Conservation (phyloP, 495 filamentous ascomycete genomes). For the Penicillium paradoxum region DNA sequence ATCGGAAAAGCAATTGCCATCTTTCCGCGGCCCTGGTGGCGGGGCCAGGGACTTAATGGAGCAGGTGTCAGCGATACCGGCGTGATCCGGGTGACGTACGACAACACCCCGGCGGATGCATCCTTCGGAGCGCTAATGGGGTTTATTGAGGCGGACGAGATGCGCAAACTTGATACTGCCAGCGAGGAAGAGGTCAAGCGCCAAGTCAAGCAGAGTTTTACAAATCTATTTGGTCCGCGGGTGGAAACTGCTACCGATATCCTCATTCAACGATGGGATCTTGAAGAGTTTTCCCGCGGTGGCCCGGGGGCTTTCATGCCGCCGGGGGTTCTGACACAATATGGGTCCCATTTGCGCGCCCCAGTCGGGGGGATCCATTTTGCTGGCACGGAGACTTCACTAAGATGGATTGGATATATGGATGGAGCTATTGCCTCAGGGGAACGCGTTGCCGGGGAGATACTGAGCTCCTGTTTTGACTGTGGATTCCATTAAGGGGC, state of each 20-base stretch:
- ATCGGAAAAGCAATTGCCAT: slow-evolving; percentile 25
- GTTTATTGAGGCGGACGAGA: slow-evolving; percentile 22
- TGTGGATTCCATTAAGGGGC: background rate
- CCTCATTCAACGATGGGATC: slow-evolving; percentile 19
- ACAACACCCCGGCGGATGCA: slow-evolving; percentile 16
- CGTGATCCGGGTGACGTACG: slow-evolving; percentile 13
- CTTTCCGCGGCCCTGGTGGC: slow-evolving; percentile 23
- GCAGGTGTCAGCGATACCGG: slow-evolving; percentile 17
- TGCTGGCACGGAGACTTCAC: slow-evolving; percentile 28
- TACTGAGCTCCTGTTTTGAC: background rate
- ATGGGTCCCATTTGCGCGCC: slow-evolving; percentile 7
- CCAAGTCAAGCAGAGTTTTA: slow-evolving; percentile 6
- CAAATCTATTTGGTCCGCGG: slow-evolving; percentile 13
- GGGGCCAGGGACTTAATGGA: slow-evolving; percentile 15
- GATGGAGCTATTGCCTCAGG: slow-evolving; percentile 28
- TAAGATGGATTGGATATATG: slow-evolving; percentile 30
- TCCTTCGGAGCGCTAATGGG: slow-evolving; percentile 23
- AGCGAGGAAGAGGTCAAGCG: slow-evolving; percentile 10
- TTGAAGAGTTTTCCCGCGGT: slow-evolving; percentile 19
- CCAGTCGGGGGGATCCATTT: slow-evolving; percentile 24
- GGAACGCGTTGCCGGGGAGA: slow-evolving; percentile 16
- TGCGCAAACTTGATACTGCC: slow-evolving; percentile 14
- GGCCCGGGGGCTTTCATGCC: slow-evolving; percentile 10
- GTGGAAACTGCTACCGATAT: slow-evolving; percentile 9
- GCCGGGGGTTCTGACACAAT: slow-evolving; percentile 10